phyloP scores from a whole-genome alignment of 805 yeast species.

The Candida quercuum region DNA sequence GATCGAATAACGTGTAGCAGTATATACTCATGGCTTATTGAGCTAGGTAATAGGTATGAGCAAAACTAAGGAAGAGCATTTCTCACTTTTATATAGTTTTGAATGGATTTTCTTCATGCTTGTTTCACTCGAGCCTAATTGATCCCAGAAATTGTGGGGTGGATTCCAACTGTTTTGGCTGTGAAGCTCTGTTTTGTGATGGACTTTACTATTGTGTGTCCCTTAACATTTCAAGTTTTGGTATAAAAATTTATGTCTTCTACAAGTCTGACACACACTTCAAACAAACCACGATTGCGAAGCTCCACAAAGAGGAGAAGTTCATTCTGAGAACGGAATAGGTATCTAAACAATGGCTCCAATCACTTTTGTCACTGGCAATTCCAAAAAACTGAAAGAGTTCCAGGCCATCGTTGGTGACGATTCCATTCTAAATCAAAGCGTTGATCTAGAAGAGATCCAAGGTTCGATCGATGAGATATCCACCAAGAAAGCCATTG shows the following conservation, averaged over 20 bases:
- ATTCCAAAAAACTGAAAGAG: conserved; percentile 81
- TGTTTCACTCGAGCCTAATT: too few species aligned
- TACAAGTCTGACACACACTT: conserved; percentile 1
- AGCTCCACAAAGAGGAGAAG: background rate
- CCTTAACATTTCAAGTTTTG: background rate
- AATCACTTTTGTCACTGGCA: conserved; percentile 81
- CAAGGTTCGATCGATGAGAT: conserved; percentile 87
- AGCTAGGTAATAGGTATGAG: too few species aligned
- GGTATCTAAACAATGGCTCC: conserved; percentile 6
- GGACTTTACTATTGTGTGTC: background rate
- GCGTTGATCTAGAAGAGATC: conserved; percentile 81
- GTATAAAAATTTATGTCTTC: background rate
- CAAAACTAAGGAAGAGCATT: too few species aligned
- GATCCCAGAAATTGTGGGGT: too few species aligned
- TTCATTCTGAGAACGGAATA: background rate
- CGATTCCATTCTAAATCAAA: conserved; percentile 48
- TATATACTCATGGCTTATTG: conserved; percentile 8
- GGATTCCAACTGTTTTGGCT: background rate
- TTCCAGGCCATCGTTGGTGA: conserved; percentile 67
- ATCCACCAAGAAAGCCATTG: conserved; percentile 69
- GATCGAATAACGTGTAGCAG: conserved; percentile 8
- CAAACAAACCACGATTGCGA: background rate
- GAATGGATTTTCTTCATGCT: too few species aligned
- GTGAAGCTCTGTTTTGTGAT: background rate
- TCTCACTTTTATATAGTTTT: too few species aligned